A percentile compares a stretch with the other conserved stretches of the same genome.
Conservation (phyloP, 495 filamentous ascomycete genomes). For the Jackrogersella minutella region DNA sequence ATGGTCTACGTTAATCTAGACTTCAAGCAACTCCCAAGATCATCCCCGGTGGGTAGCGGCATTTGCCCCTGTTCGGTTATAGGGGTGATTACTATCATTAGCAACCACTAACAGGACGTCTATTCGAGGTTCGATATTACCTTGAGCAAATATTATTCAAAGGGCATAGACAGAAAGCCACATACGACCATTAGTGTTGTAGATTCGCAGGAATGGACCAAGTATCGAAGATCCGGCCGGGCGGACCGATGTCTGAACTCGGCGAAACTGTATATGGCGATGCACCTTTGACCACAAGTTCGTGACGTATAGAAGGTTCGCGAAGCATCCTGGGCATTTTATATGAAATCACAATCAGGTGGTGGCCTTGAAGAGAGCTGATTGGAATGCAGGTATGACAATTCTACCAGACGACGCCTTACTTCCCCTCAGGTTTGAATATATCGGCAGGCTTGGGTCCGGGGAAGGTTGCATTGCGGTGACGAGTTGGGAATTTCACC, state of each 20-base stretch:
- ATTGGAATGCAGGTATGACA: constrained; percentile 23
- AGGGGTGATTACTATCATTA: constrained; percentile 14
- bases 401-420: neutral
- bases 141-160: constrained; percentile 27
- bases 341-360: constrained; percentile 26
- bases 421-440: constrained; percentile 20
- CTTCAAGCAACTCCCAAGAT: neutral
- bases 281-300: neutral
- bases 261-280: constrained; percentile 9
- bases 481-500: constrained; percentile 10
- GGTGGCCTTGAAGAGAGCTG: constrained; percentile 13
- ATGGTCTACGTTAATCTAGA: constrained; percentile 16
- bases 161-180: neutral
- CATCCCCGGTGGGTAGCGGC: constrained; percentile 28
- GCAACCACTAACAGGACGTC: constrained; percentile 2
- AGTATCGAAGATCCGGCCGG: constrained; percentile 5
- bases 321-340: constrained; percentile 1
- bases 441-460: constrained; percentile 32
- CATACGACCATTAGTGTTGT: neutral
- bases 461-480: constrained; percentile 33
- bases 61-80: constrained; percentile 18
- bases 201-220: neutral
- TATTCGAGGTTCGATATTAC: constrained; percentile 13
- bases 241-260: constrained; percentile 24
- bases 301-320: constrained; percentile 6